Evolutionary conservation across 2,329 filamentous ascomycete genomes (phyloP).

Genomic region (Penicillium sp.): DNA sequence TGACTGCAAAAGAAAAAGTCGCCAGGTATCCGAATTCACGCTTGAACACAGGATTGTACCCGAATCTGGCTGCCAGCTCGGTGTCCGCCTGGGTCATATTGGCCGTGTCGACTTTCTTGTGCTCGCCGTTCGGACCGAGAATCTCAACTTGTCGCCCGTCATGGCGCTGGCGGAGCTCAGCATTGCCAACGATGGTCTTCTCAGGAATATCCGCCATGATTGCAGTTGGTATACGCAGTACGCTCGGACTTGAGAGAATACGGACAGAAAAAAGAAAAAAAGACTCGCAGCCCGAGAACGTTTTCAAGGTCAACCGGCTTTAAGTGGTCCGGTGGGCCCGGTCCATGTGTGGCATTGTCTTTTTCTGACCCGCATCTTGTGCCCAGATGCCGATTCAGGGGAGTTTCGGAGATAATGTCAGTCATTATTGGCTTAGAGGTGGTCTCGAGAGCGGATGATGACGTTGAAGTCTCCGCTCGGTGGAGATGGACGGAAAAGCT

Average conservation of each 20-base stretch:
- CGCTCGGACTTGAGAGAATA: not conserved
- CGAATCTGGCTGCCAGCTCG: slow-evolving; percentile 9
- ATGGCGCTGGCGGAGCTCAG: slow-evolving; percentile 8
- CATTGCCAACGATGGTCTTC: not conserved
- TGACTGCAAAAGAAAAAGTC: slow-evolving; percentile 58
- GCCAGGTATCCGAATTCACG: slow-evolving; percentile 56
- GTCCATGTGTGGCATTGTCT: not conserved
- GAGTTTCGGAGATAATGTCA: not conserved
- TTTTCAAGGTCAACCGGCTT: not conserved
- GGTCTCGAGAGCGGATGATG: not conserved
- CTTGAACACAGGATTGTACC: slow-evolving; percentile 47
- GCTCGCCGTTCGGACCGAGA: slow-evolving; percentile 9
- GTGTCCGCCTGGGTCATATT: slow-evolving; percentile 9
- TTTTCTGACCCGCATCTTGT: not conserved
- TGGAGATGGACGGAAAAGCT: slow-evolving; percentile 5
- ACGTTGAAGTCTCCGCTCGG: not conserved
- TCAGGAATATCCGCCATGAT: slow-evolving; percentile 3
- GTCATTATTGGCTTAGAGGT: not conserved
- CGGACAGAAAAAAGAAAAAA: not conserved
- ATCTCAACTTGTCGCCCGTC: slow-evolving; percentile 8
- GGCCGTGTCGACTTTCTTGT: slow-evolving; percentile 2
- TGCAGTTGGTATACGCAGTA: not conserved
- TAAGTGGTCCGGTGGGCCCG: not conserved
- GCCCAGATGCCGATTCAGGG: not conserved
- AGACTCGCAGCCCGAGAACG: slow-evolving; percentile 3